Evolutionary conservation across 2,329 filamentous ascomycete genomes (phyloP), one percentile per base, ranked within the genome.

Genomic region (Xylariaceae sp.): DNA sequence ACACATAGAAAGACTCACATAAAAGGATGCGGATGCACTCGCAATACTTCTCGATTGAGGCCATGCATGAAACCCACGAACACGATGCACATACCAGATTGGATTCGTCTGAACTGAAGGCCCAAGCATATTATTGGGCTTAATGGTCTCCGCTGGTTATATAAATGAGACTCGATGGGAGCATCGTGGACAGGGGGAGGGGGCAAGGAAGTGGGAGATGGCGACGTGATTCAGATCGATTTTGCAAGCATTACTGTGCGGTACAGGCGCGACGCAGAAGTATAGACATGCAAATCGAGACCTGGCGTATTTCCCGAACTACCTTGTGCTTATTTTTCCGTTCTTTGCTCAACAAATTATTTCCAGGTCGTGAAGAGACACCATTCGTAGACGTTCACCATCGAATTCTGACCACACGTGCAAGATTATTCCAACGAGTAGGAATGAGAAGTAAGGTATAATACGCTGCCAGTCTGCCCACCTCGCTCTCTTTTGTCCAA

Each of bases 1-100:
- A 57, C 47, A 59, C 44, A 63, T 59, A 61, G 56, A 63, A 42
- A 26, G 19, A 46, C 46, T 60, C 50, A 48, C 57, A 49, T 59
- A 46, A 52, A 59, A 48, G 32, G 32, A 16, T 37, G 32, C 6
- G 32, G 32, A 37, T 37, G 14, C 32, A 37, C 32, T 14, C 5
- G 32, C 32, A 37, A 37, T 14, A 37, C 32, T 7, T 37, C 32
- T 16, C 32, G 40, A 50, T 47, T 40, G 32, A 21, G 48, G 54
- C 40, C 26, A 18, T 40, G 51, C 43, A 32, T 40, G 32, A 37
- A 37, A 37, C 32, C 32, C 32, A 37, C 32, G 32, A 37, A 37
- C 14, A 16, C 32, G 32, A 37, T 37, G 32, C 32, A 16, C 32
- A 37, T 37, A 16, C 7, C 32, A 37, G 32, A 16, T 37, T 37